Conservation (phyloP, 75 land plant genomes). For the Pinus albicaulis region DNA sequence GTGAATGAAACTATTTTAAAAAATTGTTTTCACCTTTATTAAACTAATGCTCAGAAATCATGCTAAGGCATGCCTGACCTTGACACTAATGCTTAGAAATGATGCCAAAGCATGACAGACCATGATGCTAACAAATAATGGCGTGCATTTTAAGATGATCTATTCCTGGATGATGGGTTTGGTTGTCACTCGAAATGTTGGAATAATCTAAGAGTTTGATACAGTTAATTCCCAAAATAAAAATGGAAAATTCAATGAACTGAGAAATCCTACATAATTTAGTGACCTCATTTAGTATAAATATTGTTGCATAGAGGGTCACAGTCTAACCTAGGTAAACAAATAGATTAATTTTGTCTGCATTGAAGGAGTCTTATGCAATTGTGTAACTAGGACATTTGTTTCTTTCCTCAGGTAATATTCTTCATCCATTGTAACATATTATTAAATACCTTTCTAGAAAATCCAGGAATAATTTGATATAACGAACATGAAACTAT, state of each 20-base stretch:
- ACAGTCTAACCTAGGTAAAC: neutral
- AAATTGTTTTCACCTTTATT: too few relatives aligned
- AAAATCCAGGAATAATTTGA: neutral
- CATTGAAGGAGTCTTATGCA: neutral
- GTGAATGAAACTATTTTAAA: too few relatives aligned
- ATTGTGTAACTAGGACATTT: neutral
- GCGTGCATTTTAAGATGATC: neutral
- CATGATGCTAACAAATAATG: too few relatives aligned
- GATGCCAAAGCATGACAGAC: too few relatives aligned
- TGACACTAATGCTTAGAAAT: neutral
- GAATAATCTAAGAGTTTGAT: too few relatives aligned
- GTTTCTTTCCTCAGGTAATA: neutral
- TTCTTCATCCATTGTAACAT: too few relatives aligned
- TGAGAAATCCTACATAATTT: too few relatives aligned
- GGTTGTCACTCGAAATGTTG: too few relatives aligned
- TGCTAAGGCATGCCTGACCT: neutral
- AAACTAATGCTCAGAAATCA: neutral
- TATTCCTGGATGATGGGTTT: neutral
- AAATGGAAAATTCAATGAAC: too few relatives aligned
- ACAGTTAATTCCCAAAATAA: too few relatives aligned
- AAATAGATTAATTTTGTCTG: neutral
- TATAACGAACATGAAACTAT: neutral
- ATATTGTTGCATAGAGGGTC: neutral
- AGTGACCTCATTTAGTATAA: neutral
- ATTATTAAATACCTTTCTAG: too few relatives aligned